phyloP scores from a whole-genome alignment of 345 rosid species.

The Lepidium aucheri region DNA sequence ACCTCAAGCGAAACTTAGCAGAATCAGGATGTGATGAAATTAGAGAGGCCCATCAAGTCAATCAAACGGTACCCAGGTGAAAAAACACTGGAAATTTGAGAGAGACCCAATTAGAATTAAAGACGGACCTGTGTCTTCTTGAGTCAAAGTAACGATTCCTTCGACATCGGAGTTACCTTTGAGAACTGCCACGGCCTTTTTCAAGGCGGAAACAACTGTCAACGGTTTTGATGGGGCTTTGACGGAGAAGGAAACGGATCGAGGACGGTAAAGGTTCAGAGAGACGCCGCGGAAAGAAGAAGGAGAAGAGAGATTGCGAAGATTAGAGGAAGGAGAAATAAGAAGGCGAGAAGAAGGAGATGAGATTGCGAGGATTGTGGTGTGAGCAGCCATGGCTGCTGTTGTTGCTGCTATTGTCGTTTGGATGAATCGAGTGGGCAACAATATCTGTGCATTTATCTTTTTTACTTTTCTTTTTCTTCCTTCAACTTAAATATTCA shows the following conservation, averaged over 20 bases:
- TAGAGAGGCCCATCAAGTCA: not conserved
- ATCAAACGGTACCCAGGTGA: not conserved
- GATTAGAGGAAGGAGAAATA: conserved; percentile 14
- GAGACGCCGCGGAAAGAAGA: conserved; percentile 48
- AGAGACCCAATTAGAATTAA: not conserved
- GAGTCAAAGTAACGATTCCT: conserved; percentile 81
- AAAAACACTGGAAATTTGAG: not conserved
- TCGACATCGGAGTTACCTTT: conserved; percentile 71
- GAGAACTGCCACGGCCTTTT: conserved; percentile 90
- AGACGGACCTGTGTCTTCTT: conserved; percentile 57
- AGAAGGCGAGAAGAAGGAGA: conserved; percentile 20
- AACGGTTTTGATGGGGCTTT: conserved; percentile 36
- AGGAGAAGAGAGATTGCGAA: not conserved
- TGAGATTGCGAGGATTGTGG: conserved; percentile 31
- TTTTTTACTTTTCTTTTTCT: not conserved
- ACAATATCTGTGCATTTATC: not conserved
- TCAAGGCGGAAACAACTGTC: conserved; percentile 50
- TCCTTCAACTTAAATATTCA: too few relatives aligned
- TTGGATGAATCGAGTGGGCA: not conserved
- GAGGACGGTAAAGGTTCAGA: conserved; percentile 37
- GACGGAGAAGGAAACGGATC: conserved; percentile 28
- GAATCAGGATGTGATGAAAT: not conserved
- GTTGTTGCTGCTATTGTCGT: conserved; percentile 27
- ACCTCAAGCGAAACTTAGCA: not conserved
- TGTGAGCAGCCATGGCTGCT: conserved; percentile 59